Evolutionary conservation across 495 filamentous ascomycete species (phyloP).

Genomic region (Penicillium lagena): DNA sequence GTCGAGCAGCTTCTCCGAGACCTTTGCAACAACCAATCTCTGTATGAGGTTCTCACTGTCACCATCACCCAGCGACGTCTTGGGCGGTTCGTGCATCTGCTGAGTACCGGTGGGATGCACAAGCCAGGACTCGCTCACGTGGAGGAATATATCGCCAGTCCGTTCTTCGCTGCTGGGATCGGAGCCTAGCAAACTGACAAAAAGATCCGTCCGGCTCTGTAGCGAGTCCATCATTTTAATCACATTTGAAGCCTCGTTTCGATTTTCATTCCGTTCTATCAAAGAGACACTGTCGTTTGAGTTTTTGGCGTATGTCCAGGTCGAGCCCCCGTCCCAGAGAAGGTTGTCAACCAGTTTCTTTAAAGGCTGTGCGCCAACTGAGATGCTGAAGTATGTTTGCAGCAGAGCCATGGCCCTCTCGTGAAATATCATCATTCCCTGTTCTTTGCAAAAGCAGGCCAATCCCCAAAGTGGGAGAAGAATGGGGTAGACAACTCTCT

Average conservation of each 20-base stretch:
- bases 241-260: slow-evolving; percentile 20
- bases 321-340: slow-evolving; percentile 44
- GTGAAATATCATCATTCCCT: slow-evolving; percentile 19
- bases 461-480: slow-evolving; percentile 67
- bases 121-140: slow-evolving; percentile 59
- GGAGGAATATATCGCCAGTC: slow-evolving; percentile 56
- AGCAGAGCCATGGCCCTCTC: slow-evolving; percentile 30
- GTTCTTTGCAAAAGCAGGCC: slow-evolving; percentile 44
- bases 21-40: slow-evolving; percentile 53
- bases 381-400: slow-evolving; percentile 43
- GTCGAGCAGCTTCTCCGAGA: slow-evolving; percentile 62
- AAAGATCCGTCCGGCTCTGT: slow-evolving; percentile 37
- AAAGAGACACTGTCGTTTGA: slow-evolving; percentile 30
- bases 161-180: slow-evolving; percentile 48
- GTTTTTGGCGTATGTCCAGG: slow-evolving; percentile 40
- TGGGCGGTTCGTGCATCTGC: not conserved
- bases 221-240: slow-evolving; percentile 34
- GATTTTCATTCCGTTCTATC: slow-evolving; percentile 9
- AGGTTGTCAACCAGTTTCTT: slow-evolving; percentile 42
- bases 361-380: slow-evolving; percentile 34
- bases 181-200: slow-evolving; percentile 48
- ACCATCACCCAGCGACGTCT: slow-evolving; percentile 11
- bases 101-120: slow-evolving; percentile 11
- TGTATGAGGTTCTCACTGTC: slow-evolving; percentile 32
- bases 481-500: slow-evolving; percentile 57